Evolutionary conservation across 208 protist species (phyloP).

Genomic region (Vickermania ingenoplastis): DNA sequence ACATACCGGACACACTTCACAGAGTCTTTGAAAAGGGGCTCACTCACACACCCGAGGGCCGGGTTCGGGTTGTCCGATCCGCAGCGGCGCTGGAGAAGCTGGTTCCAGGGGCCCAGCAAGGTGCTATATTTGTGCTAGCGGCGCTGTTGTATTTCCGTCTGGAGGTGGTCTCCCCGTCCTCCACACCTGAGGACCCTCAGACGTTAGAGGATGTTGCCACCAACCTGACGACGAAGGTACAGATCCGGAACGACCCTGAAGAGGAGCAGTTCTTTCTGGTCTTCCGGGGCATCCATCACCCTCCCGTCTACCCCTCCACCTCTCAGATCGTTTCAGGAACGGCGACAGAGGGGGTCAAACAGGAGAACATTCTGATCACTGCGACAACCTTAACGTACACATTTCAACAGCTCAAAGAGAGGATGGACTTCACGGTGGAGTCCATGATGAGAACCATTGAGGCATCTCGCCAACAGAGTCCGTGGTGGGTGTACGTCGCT

Average conservation of each 20-base stretch:
- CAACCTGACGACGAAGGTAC: neutral
- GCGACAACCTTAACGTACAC: conserved; percentile 36
- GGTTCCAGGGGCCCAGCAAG: conserved; percentile 51
- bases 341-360: neutral
- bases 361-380: conserved; percentile 46
- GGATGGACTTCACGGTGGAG: conserved; percentile 79
- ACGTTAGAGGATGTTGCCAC: neutral
- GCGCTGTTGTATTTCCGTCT: conserved; percentile 75
- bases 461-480: conserved; percentile 41
- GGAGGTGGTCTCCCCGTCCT: conserved; percentile 12
- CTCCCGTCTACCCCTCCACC: neutral
- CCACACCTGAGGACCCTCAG: neutral
- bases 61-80: conserved; percentile 64
- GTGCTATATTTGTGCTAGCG: conserved; percentile 48
- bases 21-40: conserved; percentile 62
- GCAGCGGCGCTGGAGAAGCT: conserved; percentile 44
- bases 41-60: conserved; percentile 56
- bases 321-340: neutral
- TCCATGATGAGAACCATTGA: conserved; percentile 64
- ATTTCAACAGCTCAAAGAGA: conserved; percentile 65
- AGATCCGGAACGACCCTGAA: neutral
- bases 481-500: conserved; percentile 63
- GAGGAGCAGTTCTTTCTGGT: conserved; percentile 7
- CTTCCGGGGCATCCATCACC: neutral
- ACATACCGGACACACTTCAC: conserved; percentile 65